phyloP scores from a whole-genome alignment of 208 protist species.

The Porcisia hertigi region DNA sequence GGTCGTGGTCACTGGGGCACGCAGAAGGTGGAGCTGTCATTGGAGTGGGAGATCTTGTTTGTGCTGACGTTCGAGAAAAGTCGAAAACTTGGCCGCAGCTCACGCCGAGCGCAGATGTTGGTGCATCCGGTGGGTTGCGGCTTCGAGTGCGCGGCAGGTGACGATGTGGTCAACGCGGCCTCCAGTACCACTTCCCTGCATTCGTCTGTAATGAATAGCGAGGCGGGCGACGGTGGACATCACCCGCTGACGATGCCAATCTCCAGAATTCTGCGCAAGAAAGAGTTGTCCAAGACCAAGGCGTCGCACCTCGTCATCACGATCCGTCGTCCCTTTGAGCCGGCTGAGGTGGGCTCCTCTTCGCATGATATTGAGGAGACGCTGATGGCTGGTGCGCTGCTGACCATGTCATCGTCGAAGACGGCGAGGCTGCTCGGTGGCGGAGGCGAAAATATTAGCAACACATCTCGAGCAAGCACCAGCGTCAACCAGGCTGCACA shows the following conservation, averaged over 20 bases:
- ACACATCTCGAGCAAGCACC: constrained; percentile 26
- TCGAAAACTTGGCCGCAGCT: constrained; percentile 40
- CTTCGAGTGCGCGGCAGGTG: constrained; percentile 45
- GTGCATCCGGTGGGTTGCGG: constrained; percentile 78
- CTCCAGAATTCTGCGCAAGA: constrained; percentile 16
- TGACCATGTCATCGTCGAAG: constrained; percentile 32
- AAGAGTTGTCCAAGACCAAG: constrained; percentile 14
- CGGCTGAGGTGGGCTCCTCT: constrained; percentile 60
- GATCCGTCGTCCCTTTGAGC: constrained; percentile 43
- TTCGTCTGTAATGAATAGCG: constrained; percentile 25
- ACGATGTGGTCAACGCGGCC: constrained; percentile 14
- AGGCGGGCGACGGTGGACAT: constrained; percentile 15
- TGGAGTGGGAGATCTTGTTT: constrained; percentile 84
- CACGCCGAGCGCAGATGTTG: constrained; percentile 53
- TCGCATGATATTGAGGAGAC: constrained; percentile 36
- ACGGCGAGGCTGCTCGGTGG: constrained; percentile 18
- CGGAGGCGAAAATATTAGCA: constrained; percentile 24
- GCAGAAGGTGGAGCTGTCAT: constrained; percentile 67
- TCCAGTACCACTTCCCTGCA: constrained; percentile 17
- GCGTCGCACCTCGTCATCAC: constrained; percentile 46
- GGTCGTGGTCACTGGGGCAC: constrained; percentile 64
- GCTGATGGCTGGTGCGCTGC: constrained; percentile 28
- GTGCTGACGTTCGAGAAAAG: constrained; percentile 79
- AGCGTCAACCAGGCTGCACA: constrained; percentile 18
- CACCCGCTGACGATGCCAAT: constrained; percentile 8